Percentiles rank a stretch among this genome's conserved stretches.
Conservation (phyloP, 345 rosid species). For the Eucalyptus erythrocorys region DNA sequence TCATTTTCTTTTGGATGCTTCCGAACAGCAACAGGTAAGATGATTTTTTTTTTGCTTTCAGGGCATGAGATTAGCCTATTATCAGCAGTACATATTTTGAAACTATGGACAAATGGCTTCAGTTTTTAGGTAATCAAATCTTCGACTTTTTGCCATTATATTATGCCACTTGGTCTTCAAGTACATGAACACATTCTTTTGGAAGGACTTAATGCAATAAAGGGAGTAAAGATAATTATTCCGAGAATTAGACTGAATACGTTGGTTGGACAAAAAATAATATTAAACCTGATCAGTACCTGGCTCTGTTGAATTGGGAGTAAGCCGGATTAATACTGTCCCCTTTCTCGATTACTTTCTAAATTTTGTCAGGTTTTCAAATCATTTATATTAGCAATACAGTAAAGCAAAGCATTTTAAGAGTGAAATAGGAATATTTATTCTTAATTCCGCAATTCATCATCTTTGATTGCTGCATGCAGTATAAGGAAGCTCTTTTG, state of each 20-base stretch:
- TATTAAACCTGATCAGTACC: not conserved
- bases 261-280: not conserved
- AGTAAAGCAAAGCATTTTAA: not conserved
- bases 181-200: not conserved
- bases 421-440: not conserved
- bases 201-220: not conserved
- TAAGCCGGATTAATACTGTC: not conserved
- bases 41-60: not conserved
- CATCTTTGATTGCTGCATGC: conserved; percentile 2
- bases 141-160: not conserved
- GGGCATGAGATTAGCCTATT: not conserved
- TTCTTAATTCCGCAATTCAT: not conserved
- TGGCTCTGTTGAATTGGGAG: not conserved
- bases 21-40: conserved; percentile 91
- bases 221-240: not conserved
- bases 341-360: not conserved
- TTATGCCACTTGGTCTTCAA: not conserved
- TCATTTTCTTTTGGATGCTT: conserved; percentile 93
- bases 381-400: not conserved
- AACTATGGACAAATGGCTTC: not conserved
- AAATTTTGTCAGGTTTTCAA: not conserved
- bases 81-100: not conserved
- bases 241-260: not conserved
- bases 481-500: conserved; percentile 93
- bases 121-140: not conserved